A percentile compares a stretch with the other conserved stretches of the same genome.
phyloP scores from a whole-genome alignment of 1,139 yeast genomes.

The Ogataea hybrid region DNA sequence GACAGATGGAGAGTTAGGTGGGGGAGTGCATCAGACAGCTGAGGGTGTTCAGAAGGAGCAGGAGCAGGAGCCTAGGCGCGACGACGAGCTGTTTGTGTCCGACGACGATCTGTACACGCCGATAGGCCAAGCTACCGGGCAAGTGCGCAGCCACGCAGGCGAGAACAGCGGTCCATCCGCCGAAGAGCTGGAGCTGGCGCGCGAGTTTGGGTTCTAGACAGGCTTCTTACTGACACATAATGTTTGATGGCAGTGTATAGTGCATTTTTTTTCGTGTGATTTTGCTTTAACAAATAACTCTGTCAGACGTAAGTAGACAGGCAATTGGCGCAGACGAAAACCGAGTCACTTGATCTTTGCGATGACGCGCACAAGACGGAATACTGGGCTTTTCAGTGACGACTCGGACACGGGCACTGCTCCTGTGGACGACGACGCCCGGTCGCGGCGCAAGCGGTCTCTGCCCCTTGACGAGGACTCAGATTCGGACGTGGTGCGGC shows the following conservation, averaged over 20 bases:
- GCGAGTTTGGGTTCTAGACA: constrained; percentile 7
- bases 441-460: constrained; percentile 2
- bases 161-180: neutral
- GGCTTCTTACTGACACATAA: constrained; percentile 2
- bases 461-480: neutral
- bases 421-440: neutral
- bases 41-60: neutral
- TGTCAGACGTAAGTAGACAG: neutral
- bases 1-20: no score
- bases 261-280: constrained; percentile 1
- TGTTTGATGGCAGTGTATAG: constrained; percentile 4
- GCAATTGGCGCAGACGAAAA: neutral
- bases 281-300: constrained; percentile 3
- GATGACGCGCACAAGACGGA: constrained; percentile 9
- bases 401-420: neutral
- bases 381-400: constrained; percentile 1
- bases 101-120: constrained; percentile 22
- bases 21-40: neutral
- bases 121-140: neutral
- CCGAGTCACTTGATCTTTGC: neutral
- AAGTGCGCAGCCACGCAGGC: neutral
- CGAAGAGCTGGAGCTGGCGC: constrained; percentile 8
- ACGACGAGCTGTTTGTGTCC: constrained; percentile 15
- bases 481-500: constrained; percentile 25
- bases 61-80: neutral